These are phyloP conservation scores for Pseudogymnoascus sp. DNA, from an alignment of 2,329 filamentous ascomycete species.

Conservation along the genomic window DNA sequence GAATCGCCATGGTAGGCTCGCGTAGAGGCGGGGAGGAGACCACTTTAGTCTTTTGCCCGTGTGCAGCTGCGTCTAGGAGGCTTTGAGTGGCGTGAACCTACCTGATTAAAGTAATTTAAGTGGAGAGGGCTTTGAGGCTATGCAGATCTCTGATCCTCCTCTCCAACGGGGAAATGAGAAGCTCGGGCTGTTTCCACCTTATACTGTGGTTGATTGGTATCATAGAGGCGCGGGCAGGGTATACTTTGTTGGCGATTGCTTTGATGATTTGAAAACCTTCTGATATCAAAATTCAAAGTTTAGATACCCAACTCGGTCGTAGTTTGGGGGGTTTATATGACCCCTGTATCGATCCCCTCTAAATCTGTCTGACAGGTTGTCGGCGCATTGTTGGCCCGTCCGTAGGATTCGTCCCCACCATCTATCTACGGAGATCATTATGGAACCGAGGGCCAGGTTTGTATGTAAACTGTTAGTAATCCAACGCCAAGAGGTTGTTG, in stretches of 20 bases:
- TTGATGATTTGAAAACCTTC: not conserved
- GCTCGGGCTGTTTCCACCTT: not conserved
- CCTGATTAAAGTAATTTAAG: not conserved
- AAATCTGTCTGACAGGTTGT: not conserved
- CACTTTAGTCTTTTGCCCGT: not conserved
- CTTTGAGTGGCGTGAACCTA: not conserved
- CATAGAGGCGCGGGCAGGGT: not conserved
- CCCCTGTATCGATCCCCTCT: not conserved
- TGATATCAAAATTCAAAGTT: not conserved
- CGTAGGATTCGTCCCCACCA: not conserved
- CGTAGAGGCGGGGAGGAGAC: not conserved
- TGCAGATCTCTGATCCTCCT: not conserved
- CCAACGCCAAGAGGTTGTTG: not conserved
- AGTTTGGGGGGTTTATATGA: not conserved
- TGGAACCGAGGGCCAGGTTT: not conserved
- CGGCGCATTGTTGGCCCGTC: conserved; percentile 4
- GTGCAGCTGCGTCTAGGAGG: not conserved
- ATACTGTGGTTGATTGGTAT: not conserved
- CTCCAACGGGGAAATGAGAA: not conserved
- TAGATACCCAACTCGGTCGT: not conserved
- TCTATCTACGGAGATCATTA: not conserved
- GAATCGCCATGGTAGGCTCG: not conserved
- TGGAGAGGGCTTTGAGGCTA: not conserved
- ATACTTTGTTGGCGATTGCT: not conserved
- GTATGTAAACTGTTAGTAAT: not conserved